Base-by-base conservation (phyloP, 805 yeast genomes). In the Saccharomycopsis javanensis region DNA sequence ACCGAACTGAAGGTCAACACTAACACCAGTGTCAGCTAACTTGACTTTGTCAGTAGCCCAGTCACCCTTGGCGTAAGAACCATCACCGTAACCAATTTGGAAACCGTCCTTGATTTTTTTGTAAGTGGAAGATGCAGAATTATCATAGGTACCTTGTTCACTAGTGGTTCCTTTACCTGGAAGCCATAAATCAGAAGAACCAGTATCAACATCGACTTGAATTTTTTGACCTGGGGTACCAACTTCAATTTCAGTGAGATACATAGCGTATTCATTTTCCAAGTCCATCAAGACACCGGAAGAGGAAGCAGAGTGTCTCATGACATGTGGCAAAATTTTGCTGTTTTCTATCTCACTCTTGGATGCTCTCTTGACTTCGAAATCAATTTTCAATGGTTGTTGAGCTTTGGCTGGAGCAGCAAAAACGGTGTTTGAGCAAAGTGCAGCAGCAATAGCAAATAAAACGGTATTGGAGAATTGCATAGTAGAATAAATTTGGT, bases 51-150 rank as follows among this genome's bases (percentile, higher is more conserved):
- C 61, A 10, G 45, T 30, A n/a, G 46, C 61, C 81, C 82, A 83
- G 15, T 62, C 59, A 13, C 87, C 88, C 10, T 65, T 62, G n/a
- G 82, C 82, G 56, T 68, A 74, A 8, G 75, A 67, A 18, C 73
- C 72, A 61, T 80, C 85, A 15, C 75, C 76, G 64, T 81, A 81
- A 51, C 65, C 59, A 58, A 77, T 75, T 45, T 58, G 62, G 59
- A 75, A 77, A 11, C 68, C 61, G n/a, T 33, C 38, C 0, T 74
- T 66, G 27, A 61, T 55, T 50, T 73, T 69, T 1, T 61, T 35
- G 61, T 68, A 76, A 5, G 77, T 61, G 3, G 69, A 55, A 0
- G 79, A 76, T 3, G 57, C 45, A 4, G 62, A 57, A 1, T 62
- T 30, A 56, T 70, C 64, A 56, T 72, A 77, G 7, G 76, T 68